Conservation (phyloP, 2,329 filamentous ascomycete genomes). For the Harringtonia aguacate region DNA sequence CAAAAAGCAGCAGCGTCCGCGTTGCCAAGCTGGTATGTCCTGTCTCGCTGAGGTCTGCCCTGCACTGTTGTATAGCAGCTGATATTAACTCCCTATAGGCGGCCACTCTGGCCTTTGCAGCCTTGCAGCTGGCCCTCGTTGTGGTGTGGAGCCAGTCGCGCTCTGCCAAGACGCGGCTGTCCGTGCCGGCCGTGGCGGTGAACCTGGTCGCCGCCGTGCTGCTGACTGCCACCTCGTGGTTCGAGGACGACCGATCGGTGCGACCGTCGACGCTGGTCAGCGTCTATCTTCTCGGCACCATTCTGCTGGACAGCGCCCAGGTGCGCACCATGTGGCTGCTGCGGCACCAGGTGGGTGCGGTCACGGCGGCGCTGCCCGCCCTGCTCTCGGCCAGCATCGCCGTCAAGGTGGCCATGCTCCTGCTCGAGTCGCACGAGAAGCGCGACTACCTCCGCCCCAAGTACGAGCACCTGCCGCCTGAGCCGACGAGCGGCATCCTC, state of each 20-base stretch:
- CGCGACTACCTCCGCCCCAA: constrained; percentile 17
- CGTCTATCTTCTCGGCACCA: neutral
- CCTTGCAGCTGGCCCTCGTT: neutral
- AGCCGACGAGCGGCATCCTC: constrained; percentile 26
- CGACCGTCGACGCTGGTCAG: neutral
- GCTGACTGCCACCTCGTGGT: too few relatives aligned
- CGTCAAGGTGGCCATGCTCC: constrained; percentile 23
- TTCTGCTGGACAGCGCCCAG: neutral
- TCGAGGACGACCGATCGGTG: too few relatives aligned
- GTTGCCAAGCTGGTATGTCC: neutral
- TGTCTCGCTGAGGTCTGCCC: too few relatives aligned
- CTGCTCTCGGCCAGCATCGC: too few relatives aligned
- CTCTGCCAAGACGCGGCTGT: neutral
- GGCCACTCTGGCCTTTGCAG: neutral
- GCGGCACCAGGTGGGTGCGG: neutral
- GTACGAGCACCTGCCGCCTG: constrained; percentile 20
- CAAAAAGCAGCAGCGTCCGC: neutral
- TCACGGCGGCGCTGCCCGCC: neutral
- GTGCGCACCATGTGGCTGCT: neutral
- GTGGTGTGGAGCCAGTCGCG: neutral
- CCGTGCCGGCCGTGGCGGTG: too few relatives aligned
- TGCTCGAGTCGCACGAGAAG: constrained; percentile 29
- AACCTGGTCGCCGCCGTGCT: too few relatives aligned
- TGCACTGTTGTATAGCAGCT: too few relatives aligned
- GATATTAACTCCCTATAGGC: too few relatives aligned